Percentiles rank a stretch among this genome's conserved stretches.
phyloP scores from a whole-genome alignment of 805 yeast genomes.

The Teunomyces gatunensis region DNA sequence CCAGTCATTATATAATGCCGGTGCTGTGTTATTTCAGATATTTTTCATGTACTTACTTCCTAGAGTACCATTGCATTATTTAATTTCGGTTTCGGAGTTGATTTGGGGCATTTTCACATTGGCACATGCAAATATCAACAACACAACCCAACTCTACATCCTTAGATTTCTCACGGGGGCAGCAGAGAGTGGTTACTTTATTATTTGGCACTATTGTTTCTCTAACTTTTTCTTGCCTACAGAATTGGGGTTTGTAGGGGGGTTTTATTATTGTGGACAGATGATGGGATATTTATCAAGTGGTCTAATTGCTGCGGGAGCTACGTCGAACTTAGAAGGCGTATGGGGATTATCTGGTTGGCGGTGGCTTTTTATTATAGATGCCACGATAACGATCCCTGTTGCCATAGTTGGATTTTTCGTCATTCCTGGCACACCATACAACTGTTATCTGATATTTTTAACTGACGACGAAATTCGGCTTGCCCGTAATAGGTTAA shows the following conservation, averaged over 20 bases:
- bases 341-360: slow-evolving; percentile 11
- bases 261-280: slow-evolving; percentile 30
- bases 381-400: slow-evolving; percentile 19
- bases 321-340: background rate
- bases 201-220: slow-evolving; percentile 10
- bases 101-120: slow-evolving; percentile 20
- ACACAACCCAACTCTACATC: slow-evolving; percentile 16
- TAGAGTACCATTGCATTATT: slow-evolving; percentile 20
- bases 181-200: slow-evolving; percentile 12
- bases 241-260: slow-evolving; percentile 15
- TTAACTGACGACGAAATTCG: slow-evolving; percentile 56
- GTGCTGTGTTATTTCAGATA: slow-evolving; percentile 21
- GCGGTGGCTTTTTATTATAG: slow-evolving; percentile 27
- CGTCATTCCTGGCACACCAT: slow-evolving; percentile 25
- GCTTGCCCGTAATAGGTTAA: slow-evolving; percentile 42
- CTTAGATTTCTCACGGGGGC: slow-evolving; percentile 20
- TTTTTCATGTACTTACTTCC: slow-evolving; percentile 22
- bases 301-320: slow-evolving; percentile 25
- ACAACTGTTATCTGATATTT: slow-evolving; percentile 46
- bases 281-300: slow-evolving; percentile 28
- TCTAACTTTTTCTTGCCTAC: slow-evolving; percentile 52
- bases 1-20: slow-evolving; percentile 20
- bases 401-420: slow-evolving; percentile 18
- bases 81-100: slow-evolving; percentile 17
- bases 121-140: slow-evolving; percentile 13